These are phyloP conservation scores for Verticillium klebahnii DNA, from an alignment of 2,329 filamentous ascomycete genomes.

Conservation along the genomic window DNA sequence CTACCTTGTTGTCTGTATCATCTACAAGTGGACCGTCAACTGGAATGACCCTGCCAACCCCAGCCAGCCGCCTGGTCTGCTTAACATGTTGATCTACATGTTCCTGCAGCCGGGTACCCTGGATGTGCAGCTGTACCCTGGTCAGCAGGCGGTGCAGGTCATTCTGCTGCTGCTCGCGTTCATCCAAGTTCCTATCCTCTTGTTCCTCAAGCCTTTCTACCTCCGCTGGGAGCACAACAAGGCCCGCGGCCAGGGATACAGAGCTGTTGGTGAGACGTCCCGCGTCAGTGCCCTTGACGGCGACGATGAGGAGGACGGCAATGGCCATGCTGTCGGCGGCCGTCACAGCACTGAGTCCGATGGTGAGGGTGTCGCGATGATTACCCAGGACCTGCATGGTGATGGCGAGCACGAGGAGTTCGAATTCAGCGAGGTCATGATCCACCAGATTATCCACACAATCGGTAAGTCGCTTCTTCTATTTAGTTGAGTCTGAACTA, in stretches of 20 bases:
- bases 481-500: constrained; percentile 16
- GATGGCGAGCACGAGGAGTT: constrained; percentile 90
- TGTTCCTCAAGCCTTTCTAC: constrained; percentile 95
- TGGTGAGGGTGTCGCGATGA: constrained; percentile 79
- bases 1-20: constrained; percentile 86
- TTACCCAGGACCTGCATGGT: constrained; percentile 74
- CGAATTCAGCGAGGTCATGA: constrained; percentile 96
- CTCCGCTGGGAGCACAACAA: constrained; percentile 91
- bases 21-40: constrained; percentile 96
- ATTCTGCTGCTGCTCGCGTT: constrained; percentile 78
- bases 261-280: constrained; percentile 84
- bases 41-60: constrained; percentile 62
- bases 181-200: constrained; percentile 79
- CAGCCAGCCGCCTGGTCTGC: constrained; percentile 71
- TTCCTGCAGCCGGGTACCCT: constrained; percentile 80
- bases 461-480: constrained; percentile 63
- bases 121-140: constrained; percentile 70
- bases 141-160: constrained; percentile 72
- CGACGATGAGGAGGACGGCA: constrained; percentile 63
- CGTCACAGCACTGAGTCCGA: constrained; percentile 54
- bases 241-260: constrained; percentile 83
- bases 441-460: constrained; percentile 97
- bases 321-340: constrained; percentile 61
- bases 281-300: constrained; percentile 86
- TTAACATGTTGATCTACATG: constrained; percentile 99